A percentile compares a stretch with the other conserved stretches of the same genome.
Evolutionary conservation across 176 grass and related monocot species (phyloP).

Genomic region (Raddia distichophylla): DNA sequence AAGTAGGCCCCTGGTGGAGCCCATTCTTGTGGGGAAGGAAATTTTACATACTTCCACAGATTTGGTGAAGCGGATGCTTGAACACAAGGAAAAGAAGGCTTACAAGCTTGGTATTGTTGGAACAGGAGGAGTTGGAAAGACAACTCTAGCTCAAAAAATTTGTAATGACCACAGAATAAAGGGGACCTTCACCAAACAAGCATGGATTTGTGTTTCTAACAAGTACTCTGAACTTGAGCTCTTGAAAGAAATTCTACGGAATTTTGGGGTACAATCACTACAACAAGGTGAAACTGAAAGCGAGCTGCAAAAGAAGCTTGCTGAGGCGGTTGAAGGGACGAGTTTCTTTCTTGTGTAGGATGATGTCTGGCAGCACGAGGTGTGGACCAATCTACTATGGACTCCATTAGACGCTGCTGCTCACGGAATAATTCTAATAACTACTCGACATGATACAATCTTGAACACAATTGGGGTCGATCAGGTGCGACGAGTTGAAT

Average conservation of each 20-base stretch:
- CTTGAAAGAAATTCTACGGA: conserved; percentile 28
- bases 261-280: not conserved
- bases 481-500: not conserved
- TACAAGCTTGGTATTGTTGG: conserved; percentile 31
- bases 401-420: not conserved
- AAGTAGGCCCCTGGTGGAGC: conserved; percentile 15
- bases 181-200: conserved; percentile 3
- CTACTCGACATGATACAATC: conserved; percentile 19
- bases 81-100: not conserved
- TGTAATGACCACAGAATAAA: conserved; percentile 30
- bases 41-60: not conserved
- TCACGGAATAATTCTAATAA: conserved; percentile 1
- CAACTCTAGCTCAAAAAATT: conserved; percentile 44
- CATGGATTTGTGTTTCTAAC: conserved; percentile 44
- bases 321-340: not conserved
- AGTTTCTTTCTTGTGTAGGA: not conserved
- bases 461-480: no score
- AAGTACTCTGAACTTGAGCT: conserved; percentile 17
- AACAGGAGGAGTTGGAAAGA: not conserved
- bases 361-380: not conserved
- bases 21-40: conserved; percentile 37
- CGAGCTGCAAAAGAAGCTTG: conserved; percentile 20
- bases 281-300: not conserved
- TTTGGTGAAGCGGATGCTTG: conserved; percentile 8
- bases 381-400: not conserved